Base-by-base conservation (phyloP, 2,329 filamentous ascomycete genomes). In the Cordyceps javanica region DNA sequence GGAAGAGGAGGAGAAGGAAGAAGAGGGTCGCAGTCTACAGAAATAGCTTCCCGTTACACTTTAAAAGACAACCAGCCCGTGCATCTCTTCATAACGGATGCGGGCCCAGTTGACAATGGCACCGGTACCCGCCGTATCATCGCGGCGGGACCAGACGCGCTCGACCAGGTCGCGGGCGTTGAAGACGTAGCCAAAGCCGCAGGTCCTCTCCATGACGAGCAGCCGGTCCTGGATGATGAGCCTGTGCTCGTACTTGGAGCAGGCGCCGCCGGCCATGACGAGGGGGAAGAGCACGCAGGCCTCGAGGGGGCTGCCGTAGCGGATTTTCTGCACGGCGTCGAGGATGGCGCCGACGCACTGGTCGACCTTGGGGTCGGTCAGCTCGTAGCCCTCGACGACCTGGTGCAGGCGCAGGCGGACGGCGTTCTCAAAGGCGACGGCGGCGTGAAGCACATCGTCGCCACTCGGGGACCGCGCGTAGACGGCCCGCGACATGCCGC, bases 151-250 rank as follows among this genome's bases (percentile, higher is more conserved):
- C 74, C 74, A 77, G 0, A 76, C 73, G 4, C 67, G 66, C 57
- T 75, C 72, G 2, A 76, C 66, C 13, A 77, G 60, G 39, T 72
- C 69, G 39, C 73, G 62, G 0, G 72, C 70, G 34, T 73, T 70
- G 36, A 73, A 69, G 3, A 77, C 71, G 63, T 77, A 75, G 3
- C 70, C 70, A 57, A 76, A 76, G 0, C 74, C 73, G 28, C 73
- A 68, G 0, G 73, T 76, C 34, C 72, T 66, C 62, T 77, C 74
- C 72, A 77, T 76, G 14, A 76, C 69, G 63, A 75, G 67, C 51
- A 75, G 64, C 5, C 73, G 64, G 59, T 75, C 72, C 41, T 71
- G 72, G 11, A 75, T 69, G 11, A 73, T 62, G 57, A 73, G 67
- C 0, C 72, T 66, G 39, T 76, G 71, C 60, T 73, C 70, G 25